Base-by-base conservation (phyloP, 495 filamentous ascomycete genomes). In the Letharia lupina region DNA sequence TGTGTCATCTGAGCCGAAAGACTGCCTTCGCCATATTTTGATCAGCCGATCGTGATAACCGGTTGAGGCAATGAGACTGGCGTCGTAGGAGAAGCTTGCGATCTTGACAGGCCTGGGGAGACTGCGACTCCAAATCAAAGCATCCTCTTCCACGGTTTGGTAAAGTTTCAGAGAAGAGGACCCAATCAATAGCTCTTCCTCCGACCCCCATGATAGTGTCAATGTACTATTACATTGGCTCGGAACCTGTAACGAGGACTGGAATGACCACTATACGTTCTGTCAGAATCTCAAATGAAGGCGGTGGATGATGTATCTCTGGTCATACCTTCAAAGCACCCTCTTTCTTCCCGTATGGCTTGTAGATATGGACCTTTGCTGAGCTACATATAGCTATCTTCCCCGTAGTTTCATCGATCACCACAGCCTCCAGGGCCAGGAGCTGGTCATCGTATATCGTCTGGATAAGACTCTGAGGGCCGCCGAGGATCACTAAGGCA, bases 21-120 rank as follows among this genome's bases (percentile, higher is more conserved):
- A 89, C 28, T 95, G 77, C 67, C 93, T 81, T 67, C 91, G 84
- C 94, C 94, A 99, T 72, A 98, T 82, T 76, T 98, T 99, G 60
- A 93, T 85, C 31, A 98, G 78, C 50, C 88, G 83, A 72, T 98
- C 94, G 73, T 90, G 86, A 58, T 78, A 77, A 42, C 91, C 91
- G 12, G 91, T 85, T 6, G 91, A 91, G 15, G 93, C 93, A 45
- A 96, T 89, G 41, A 96, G 82, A 11, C 85, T 84, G 28, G 89
- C 91, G 73, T 96, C 91, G 61, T 90, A 88, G 5, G 92, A 96
- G 73, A 98, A 88, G 28, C 82, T 81, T 9, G 91, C 94, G 57
- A 89, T 84, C 70, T 89, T 89, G 52, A 83, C 86, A 2, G 89
- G 84, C 69, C 80, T 91, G 4, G 91, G 87, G 12, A 97, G 78